Conservation (phyloP, 352 stramenopile genomes). For the Phytopythium ostracodes region DNA sequence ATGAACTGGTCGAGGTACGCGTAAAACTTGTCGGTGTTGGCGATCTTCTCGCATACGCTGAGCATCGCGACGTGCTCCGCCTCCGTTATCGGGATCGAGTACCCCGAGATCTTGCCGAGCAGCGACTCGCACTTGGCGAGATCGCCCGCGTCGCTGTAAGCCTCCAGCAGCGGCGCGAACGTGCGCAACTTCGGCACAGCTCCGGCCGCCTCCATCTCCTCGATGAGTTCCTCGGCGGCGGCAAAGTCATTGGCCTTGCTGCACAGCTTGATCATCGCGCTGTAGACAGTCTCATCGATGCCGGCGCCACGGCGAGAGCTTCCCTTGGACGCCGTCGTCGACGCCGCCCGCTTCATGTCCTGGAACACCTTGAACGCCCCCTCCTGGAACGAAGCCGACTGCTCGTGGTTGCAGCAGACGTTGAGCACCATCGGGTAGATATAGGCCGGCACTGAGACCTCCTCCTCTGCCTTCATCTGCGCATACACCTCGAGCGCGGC, state of each 20-base stretch:
- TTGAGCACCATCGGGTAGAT: conserved; percentile 63
- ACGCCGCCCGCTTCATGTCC: conserved; percentile 48
- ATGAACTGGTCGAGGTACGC: conserved; percentile 50
- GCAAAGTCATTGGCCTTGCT: conserved; percentile 56
- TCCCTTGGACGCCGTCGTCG: conserved; percentile 9
- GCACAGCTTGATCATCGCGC: conserved; percentile 73
- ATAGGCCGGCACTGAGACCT: conserved; percentile 33
- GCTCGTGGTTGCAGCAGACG: conserved; percentile 45
- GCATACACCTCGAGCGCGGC: conserved; percentile 42
- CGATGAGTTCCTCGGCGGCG: conserved; percentile 41
- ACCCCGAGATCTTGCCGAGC: conserved; percentile 35
- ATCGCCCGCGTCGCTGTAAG: conserved; percentile 46
- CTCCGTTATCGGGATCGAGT: conserved; percentile 58
- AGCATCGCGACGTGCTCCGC: conserved; percentile 63
- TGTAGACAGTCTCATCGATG: conserved; percentile 66
- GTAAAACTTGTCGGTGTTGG: conserved; percentile 47
- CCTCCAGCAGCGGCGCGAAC: conserved; percentile 61
- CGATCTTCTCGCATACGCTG: conserved; percentile 32
- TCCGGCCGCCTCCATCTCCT: conserved; percentile 39
- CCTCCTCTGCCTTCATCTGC: conserved; percentile 41
- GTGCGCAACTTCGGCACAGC: conserved; percentile 68
- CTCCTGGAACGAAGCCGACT: conserved; percentile 22
- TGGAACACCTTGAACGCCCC: conserved; percentile 57
- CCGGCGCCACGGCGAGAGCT: conserved; percentile 9
- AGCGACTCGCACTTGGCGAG: conserved; percentile 56